A percentile compares a stretch with the other conserved stretches of the same genome.
Conservation (phyloP, 1,284 basidiomycete species). For the Tylopilus orsonianus region DNA sequence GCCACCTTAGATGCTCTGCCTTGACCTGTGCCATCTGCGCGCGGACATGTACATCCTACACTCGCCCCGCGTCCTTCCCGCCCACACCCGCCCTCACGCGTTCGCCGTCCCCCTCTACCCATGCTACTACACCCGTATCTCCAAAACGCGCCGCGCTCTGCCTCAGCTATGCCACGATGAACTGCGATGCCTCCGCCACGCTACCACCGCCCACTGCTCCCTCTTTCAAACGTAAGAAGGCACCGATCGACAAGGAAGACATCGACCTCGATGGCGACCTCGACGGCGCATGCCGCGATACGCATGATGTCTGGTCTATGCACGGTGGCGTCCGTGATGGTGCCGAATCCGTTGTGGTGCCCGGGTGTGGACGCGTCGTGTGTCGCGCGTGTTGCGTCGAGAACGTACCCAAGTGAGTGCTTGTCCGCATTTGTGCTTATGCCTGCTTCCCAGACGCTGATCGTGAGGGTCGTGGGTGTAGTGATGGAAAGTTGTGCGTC, state of each 20-base stretch:
- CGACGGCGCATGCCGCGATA: background rate
- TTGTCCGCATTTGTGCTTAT: background rate
- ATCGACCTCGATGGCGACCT: conserved; percentile 11
- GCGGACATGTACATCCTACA: conserved; percentile 34
- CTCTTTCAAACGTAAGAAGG: conserved; percentile 29
- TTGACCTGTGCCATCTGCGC: conserved; percentile 30
- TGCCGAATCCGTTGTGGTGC: conserved; percentile 16
- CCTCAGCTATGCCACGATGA: conserved; percentile 27
- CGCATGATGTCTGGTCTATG: background rate
- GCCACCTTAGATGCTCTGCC: conserved; percentile 22
- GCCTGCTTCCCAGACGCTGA: conserved; percentile 8
- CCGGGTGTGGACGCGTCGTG: conserved; percentile 31
- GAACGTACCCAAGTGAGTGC: conserved; percentile 28
- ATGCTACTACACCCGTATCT: conserved; percentile 15
- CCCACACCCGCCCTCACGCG: conserved; percentile 35
- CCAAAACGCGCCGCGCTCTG: conserved; percentile 27
- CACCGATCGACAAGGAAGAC: conserved; percentile 25
- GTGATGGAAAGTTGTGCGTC: conserved; percentile 33
- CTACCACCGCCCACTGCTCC: background rate
- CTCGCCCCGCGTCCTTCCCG: conserved; percentile 27
- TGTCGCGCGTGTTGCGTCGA: conserved; percentile 31
- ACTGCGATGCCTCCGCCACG: conserved; percentile 11
- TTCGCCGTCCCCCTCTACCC: conserved; percentile 28
- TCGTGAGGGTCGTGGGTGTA: conserved; percentile 2
- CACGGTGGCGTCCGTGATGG: conserved; percentile 2